These are phyloP conservation scores for Lachnellula arida DNA, from an alignment of 2,329 filamentous ascomycete species.

Conservation along the genomic window DNA sequence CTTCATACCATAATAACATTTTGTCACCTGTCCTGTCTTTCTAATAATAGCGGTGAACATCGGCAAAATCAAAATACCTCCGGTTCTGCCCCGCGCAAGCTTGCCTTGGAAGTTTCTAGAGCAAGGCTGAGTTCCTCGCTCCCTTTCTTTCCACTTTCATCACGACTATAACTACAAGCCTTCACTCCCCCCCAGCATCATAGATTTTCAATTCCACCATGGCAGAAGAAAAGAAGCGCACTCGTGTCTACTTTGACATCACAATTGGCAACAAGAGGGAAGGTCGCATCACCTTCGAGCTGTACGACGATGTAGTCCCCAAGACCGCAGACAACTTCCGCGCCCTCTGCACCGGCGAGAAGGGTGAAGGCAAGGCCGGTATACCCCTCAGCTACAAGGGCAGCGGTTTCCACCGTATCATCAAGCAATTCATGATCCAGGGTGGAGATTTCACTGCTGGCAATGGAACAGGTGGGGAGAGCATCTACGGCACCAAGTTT, in stretches of 20 bases:
- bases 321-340: slow-evolving; percentile 98
- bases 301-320: slow-evolving; percentile 72
- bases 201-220: slow-evolving; percentile 14
- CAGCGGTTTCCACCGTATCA: slow-evolving; percentile 89
- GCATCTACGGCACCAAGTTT: slow-evolving; percentile 96
- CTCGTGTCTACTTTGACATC: slow-evolving; percentile 91
- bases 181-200: background rate
- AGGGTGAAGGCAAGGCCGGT: slow-evolving; percentile 74
- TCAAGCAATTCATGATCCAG: slow-evolving; percentile 99
- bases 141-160: background rate
- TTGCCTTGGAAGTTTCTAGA: background rate
- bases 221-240: slow-evolving; percentile 35
- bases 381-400: slow-evolving; percentile 92
- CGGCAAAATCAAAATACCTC: too few relatives aligned
- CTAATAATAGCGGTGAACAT: too few relatives aligned
- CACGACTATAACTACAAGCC: background rate
- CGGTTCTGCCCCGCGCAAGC: background rate
- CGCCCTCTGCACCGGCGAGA: slow-evolving; percentile 89
- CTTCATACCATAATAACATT: too few relatives aligned
- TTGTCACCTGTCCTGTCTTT: too few relatives aligned
- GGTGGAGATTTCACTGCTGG: slow-evolving; percentile 94
- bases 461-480: slow-evolving; percentile 93
- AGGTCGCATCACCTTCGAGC: slow-evolving; percentile 82
- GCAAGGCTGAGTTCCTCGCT: slow-evolving; percentile 10
- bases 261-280: slow-evolving; percentile 67